phyloP scores from a whole-genome alignment of 805 yeast species.

The Myxozyma lipomycoides region DNA sequence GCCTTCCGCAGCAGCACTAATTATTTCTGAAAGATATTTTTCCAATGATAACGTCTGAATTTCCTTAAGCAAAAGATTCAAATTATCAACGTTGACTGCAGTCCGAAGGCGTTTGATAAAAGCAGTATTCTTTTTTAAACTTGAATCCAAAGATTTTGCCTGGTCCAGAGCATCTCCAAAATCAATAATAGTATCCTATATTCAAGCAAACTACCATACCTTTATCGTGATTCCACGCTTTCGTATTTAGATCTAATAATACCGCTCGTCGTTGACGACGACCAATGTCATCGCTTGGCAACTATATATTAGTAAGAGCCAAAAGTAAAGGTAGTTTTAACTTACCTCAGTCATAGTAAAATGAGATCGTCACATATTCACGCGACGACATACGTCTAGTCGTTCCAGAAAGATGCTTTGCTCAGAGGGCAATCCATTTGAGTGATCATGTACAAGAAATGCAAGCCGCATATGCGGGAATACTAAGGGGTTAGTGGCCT shows the following conservation, averaged over 20 bases:
- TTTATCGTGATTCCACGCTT: constrained; percentile 53
- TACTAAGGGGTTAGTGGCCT: no score
- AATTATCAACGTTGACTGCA: constrained; percentile 52
- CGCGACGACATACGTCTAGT: no score
- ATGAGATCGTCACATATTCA: no score
- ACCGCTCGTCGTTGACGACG: constrained; percentile 31
- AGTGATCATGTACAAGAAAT: no score
- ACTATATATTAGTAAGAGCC: constrained; percentile 30
- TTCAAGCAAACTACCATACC: constrained; percentile 30
- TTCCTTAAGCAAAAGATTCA: constrained; percentile 52
- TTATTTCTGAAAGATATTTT: constrained; percentile 69
- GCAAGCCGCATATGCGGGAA: no score
- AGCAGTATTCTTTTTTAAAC: constrained; percentile 74
- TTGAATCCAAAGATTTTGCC: constrained; percentile 50
- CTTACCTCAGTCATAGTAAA: not conserved
- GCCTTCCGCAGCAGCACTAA: constrained; percentile 60
- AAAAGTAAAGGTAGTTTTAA: not conserved
- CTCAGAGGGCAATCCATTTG: no score
- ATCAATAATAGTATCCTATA: not conserved
- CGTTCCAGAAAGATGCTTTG: no score
- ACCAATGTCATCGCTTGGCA: constrained; percentile 8
- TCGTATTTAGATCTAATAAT: constrained; percentile 42
- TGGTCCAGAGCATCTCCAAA: constrained; percentile 20
- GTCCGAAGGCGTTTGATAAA: constrained; percentile 67
- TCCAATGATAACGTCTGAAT: constrained; percentile 59